These are phyloP conservation scores for Zymoseptoria passerinii DNA, from an alignment of 2,329 filamentous ascomycete species.

Conservation along the genomic window DNA sequence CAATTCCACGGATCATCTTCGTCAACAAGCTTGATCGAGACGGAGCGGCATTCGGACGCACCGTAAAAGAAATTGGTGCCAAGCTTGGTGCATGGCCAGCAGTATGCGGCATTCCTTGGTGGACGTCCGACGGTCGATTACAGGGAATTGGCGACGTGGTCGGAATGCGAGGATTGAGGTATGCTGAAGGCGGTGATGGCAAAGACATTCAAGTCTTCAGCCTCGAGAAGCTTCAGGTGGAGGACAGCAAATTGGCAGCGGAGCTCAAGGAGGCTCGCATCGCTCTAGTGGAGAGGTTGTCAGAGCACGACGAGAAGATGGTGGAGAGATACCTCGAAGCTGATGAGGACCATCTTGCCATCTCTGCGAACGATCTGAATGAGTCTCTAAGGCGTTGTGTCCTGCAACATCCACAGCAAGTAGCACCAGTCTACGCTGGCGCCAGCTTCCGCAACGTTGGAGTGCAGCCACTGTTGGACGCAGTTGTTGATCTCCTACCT, in stretches of 20 bases:
- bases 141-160: slow-evolving; percentile 80
- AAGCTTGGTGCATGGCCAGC: slow-evolving; percentile 77
- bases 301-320: slow-evolving; percentile 79
- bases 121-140: slow-evolving; percentile 64
- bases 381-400: slow-evolving; percentile 67
- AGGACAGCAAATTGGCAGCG: slow-evolving; percentile 44
- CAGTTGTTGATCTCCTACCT: slow-evolving; percentile 78
- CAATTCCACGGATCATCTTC: slow-evolving; percentile 72
- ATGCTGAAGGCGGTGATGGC: slow-evolving; percentile 59
- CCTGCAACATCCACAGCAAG: slow-evolving; percentile 56
- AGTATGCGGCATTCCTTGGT: slow-evolving; percentile 94
- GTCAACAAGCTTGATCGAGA: slow-evolving; percentile 82
- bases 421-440: slow-evolving; percentile 82
- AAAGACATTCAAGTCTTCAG: slow-evolving; percentile 45
- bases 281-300: slow-evolving; percentile 72
- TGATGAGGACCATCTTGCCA: slow-evolving; percentile 61
- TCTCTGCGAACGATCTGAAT: slow-evolving; percentile 59
- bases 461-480: slow-evolving; percentile 83
- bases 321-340: slow-evolving; percentile 76
- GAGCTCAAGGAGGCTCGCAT: slow-evolving; percentile 70
- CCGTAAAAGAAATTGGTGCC: slow-evolving; percentile 75
- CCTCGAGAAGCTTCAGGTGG: slow-evolving; percentile 45
- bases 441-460: slow-evolving; percentile 92
- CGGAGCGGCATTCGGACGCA: slow-evolving; percentile 72
- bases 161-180: slow-evolving; percentile 64